A percentile compares a stretch with the other conserved stretches of the same genome.
phyloP scores from a whole-genome alignment of 176 grass and related monocot genomes.

The Chloris gayana region DNA sequence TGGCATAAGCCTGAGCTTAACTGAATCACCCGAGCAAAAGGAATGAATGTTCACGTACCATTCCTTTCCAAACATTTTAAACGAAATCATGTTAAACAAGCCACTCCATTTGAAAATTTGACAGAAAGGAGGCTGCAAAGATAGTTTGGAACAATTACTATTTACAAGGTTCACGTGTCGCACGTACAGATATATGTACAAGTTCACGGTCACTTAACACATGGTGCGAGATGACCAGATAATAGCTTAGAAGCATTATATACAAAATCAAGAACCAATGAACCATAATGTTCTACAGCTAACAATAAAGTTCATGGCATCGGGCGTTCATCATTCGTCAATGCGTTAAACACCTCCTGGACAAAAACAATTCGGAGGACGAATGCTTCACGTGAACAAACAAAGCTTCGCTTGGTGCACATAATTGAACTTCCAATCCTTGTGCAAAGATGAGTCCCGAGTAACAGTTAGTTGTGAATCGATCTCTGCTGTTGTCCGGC shows the following conservation, averaged over 20 bases:
- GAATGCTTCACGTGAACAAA: constrained; percentile 15
- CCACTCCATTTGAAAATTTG: neutral
- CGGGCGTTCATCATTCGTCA: constrained; percentile 1
- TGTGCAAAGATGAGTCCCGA: constrained; percentile 7
- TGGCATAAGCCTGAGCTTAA: neutral
- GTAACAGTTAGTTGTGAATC: constrained; percentile 37
- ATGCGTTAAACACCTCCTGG: constrained; percentile 21
- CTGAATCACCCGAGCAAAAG: neutral
- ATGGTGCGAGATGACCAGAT: neutral
- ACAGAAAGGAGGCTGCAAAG: neutral
- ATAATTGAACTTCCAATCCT: constrained; percentile 40
- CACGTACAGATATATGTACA: constrained; percentile 33
- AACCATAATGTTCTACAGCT: constrained; percentile 11
- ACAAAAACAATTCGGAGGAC: constrained; percentile 32
- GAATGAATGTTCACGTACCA: neutral
- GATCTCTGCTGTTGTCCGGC: constrained; percentile 32
- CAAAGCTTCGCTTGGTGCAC: neutral
- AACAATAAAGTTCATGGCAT: constrained; percentile 17
- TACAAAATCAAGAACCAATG: constrained; percentile 11
- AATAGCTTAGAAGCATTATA: constrained; percentile 16
- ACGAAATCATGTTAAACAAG: constrained; percentile 6
- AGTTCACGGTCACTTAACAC: constrained; percentile 18
- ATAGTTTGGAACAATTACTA: neutral
- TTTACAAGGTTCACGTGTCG: neutral
- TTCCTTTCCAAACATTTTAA: neutral